Percentiles rank a stretch among this genome's conserved stretches.
phyloP scores from a whole-genome alignment of 495 filamentous ascomycete species.

The Penicillium atrosanguineum region DNA sequence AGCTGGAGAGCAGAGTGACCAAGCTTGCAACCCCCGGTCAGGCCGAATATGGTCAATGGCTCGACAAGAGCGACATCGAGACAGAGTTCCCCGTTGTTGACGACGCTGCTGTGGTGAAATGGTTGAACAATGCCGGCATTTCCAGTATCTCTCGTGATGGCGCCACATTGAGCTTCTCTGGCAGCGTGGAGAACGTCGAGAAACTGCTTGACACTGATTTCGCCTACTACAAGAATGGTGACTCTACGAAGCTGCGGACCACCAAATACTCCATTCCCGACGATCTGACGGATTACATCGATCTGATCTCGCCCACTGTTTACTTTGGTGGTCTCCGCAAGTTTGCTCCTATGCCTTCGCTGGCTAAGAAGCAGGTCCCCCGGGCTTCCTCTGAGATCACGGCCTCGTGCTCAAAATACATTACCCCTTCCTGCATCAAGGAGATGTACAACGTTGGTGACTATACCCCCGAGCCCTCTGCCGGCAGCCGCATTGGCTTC shows the following conservation, averaged over 20 bases:
- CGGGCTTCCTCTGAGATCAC: slow-evolving; percentile 20
- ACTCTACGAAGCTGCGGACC: slow-evolving; percentile 47
- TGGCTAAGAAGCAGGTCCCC: slow-evolving; percentile 12
- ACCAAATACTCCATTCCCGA: slow-evolving; percentile 65
- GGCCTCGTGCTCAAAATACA: slow-evolving; percentile 46
- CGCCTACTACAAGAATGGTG: slow-evolving; percentile 34
- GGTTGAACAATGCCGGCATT: slow-evolving; percentile 53
- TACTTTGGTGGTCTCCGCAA: slow-evolving; percentile 49
- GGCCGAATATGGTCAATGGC: slow-evolving; percentile 54
- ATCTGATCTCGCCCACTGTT: slow-evolving; percentile 59
- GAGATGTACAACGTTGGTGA: slow-evolving; percentile 56
- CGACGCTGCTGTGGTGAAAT: slow-evolving; percentile 39
- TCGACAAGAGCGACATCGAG: slow-evolving; percentile 52
- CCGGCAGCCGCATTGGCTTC: slow-evolving; percentile 54
- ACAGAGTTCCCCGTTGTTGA: slow-evolving; percentile 48
- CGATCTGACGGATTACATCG: slow-evolving; percentile 47
- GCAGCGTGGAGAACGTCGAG: slow-evolving; percentile 48
- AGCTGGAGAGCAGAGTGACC: slow-evolving; percentile 51
- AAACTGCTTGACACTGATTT: slow-evolving; percentile 48
- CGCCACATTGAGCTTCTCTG: slow-evolving; percentile 48
- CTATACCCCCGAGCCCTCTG: slow-evolving; percentile 45
- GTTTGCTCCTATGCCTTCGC: slow-evolving; percentile 12
- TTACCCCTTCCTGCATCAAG: slow-evolving; percentile 60
- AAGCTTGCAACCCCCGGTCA: slow-evolving; percentile 56
- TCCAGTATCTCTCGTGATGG: slow-evolving; percentile 38